These are phyloP conservation scores for Botrytis elliptica DNA, from an alignment of 2,329 filamentous ascomycete genomes.

Conservation along the genomic window DNA sequence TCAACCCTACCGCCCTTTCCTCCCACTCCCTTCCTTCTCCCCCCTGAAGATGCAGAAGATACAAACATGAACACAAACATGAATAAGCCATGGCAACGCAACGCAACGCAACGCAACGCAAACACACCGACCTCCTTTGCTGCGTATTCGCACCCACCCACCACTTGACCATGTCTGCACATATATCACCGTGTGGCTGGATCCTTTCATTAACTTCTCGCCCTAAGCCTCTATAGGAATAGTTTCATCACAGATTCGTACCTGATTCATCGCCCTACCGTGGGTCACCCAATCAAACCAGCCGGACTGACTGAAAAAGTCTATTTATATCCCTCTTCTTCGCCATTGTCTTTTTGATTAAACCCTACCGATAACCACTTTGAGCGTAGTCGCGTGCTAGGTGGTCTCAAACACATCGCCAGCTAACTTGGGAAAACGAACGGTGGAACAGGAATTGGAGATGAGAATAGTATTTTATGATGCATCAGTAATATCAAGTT, in stretches of 20 bases:
- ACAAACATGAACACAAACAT: not conserved
- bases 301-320: not conserved
- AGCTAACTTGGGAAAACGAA: not conserved
- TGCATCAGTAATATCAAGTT: not conserved
- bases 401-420: not conserved
- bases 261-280: not conserved
- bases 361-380: not conserved
- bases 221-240: not conserved
- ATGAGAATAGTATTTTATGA: not conserved
- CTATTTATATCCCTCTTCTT: constrained; percentile 4
- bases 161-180: not conserved
- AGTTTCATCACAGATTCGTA: not conserved
- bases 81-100: not conserved
- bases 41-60: not conserved
- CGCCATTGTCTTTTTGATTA: not conserved
- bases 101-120: not conserved
- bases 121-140: not conserved
- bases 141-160: not conserved
- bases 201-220: not conserved
- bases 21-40: not conserved
- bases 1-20: too few species aligned
- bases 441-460: too few species aligned
- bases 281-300: not conserved
- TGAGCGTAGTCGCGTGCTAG: not conserved
- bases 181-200: not conserved